A percentile compares a stretch with the other conserved stretches of the same genome.
Evolutionary conservation across 352 stramenopile genomes (phyloP).

Genomic region (Phytophthora foliorum): DNA sequence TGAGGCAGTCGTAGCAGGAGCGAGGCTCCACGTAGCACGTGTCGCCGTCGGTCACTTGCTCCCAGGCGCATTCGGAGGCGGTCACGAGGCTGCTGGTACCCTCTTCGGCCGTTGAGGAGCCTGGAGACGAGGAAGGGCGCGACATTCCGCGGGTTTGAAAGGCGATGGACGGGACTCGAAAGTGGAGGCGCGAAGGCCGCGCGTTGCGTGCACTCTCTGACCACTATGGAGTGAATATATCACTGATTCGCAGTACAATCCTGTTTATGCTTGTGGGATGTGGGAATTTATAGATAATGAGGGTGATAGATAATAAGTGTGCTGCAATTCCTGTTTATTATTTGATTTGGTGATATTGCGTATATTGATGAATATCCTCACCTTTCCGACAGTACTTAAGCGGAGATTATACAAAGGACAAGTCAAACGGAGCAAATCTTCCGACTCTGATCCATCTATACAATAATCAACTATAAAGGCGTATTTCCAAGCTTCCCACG

Average conservation of each 20-base stretch:
- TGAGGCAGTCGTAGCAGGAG: conserved; percentile 72
- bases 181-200: neutral
- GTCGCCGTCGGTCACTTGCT: conserved; percentile 35
- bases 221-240: neutral
- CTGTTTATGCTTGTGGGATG: neutral
- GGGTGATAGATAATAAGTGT: too few relatives aligned
- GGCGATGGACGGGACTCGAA: conserved; percentile 5
- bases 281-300: neutral
- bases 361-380: too few relatives aligned
- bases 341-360: too few relatives aligned
- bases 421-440: too few relatives aligned
- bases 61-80: conserved; percentile 59
- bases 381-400: too few relatives aligned
- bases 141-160: conserved; percentile 7
- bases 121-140: conserved; percentile 9
- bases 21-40: conserved; percentile 58
- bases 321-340: too few relatives aligned
- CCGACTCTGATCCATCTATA: too few relatives aligned
- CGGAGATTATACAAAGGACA: too few relatives aligned
- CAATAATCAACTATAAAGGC: too few relatives aligned
- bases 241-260: neutral
- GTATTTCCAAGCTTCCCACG: too few relatives aligned
- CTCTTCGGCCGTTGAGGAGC: conserved; percentile 9
- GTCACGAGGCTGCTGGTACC: conserved; percentile 4
- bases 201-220: neutral